Evolutionary conservation across 2,329 filamentous ascomycete genomes (phyloP), one percentile per base, ranked within the genome.

Genomic region (Pseudogymnoascus destructans): DNA sequence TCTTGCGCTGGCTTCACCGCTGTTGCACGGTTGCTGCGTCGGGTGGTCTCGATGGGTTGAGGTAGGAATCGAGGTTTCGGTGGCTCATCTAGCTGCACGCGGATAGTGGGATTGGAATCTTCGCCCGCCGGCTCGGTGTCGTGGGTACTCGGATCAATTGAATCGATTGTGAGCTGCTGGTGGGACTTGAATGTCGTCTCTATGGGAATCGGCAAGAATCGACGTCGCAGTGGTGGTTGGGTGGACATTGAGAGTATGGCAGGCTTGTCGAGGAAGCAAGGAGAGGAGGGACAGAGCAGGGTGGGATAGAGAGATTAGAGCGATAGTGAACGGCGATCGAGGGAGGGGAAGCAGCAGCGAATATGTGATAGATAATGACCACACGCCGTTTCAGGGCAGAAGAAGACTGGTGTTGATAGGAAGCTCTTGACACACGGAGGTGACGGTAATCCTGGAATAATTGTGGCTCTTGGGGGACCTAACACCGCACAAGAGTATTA

Each of bases 11-110:
- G 78, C 33, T 63, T 65, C 35, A 58, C 78, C 76, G 58, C 72
- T 68, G 59, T 68, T 65, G 55, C 75, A 65, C 81, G 74, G 67
- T 75, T 79, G 52, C 80, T 79, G 63, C 82, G 80, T 64, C 80
- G 81, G 1, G 79, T 84, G 7, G 86, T 89, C 70, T 90, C 87
- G 63, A 90, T 80, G 13, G 85, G 85, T 58, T 86, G 78, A 33
- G 85, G 84, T 40, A 74, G 77, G 72, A 88, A 89, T 65, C 81
- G 81, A 66, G 79, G 75, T 63, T 76, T 75, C 56, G 76, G 71
- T 63, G 73, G 71, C 38, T 71, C 70, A 40, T 40, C 36, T 13
- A 40, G 17, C 36, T 63, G 71, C 36, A 40, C 36, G 17, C 36
- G 36, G 36, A 40, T 40, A 21, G 36, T 40, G 36, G 36, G 36